Base-by-base conservation (phyloP, 1,284 basidiomycete genomes). In the Anthracocystis panici-leucophaei region DNA sequence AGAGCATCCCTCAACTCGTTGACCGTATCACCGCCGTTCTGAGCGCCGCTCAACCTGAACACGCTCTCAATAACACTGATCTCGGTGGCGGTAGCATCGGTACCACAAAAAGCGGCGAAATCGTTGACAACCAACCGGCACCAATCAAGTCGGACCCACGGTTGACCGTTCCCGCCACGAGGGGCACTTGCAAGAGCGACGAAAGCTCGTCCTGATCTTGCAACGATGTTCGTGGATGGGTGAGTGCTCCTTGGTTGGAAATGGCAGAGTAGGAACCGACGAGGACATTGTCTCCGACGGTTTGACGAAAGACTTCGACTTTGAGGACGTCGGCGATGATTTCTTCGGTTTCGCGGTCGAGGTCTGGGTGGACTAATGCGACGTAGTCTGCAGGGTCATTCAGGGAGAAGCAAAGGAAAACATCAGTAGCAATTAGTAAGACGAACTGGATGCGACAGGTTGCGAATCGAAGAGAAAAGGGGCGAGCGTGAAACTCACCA, bases 311-410 rank as follows among this genome's bases (percentile, higher is more conserved):
- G 5, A 99, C 97, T 86, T 99, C 97, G 69, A 99, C 97, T 87
- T 98, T 97, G 78, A 99, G 90, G 12, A 97, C 94, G 86, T 99
- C 97, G 54, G 97, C 96, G 86, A 99, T 97, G 87, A 99, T 99
- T 87, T 99, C 97, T 85, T 99, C 97, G 9, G 97, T 99, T 87
- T 99, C 97, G 64, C 96, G 90, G 87, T 99, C 96, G 70, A 99
- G 89, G 81, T 99, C 97, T 14, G 97, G 97, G 86, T 82, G 81
- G 25, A 84, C 78, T 25, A 83, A 62, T 31, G 79, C 84, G 20
- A 82, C 80, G 60, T 83, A 81, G 57, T 85, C 78, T 78, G 62
- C 5, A 9, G 33, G 1, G 31, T 16, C n/a, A n/a, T n/a, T n/a
- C n/a, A 16, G 29, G 20, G 21, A 42, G 7, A 40, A 40, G 38